A percentile compares a stretch with the other conserved stretches of the same genome.
These are phyloP conservation scores for Diatrype stigma DNA, from an alignment of 2,329 filamentous ascomycete species.

Conservation along the genomic window DNA sequence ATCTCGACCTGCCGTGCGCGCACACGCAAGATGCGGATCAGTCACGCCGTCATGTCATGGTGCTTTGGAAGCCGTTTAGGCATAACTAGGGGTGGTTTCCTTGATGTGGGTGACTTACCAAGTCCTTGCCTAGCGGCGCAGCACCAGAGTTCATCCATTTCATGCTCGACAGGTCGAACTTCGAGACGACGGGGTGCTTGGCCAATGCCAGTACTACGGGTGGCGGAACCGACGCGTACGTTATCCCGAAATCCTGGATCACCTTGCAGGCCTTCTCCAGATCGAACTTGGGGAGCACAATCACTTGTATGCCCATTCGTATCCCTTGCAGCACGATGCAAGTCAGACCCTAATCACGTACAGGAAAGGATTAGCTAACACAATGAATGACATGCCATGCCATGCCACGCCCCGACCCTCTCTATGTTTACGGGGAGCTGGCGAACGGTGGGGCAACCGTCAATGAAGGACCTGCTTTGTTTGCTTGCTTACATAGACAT, in stretches of 20 bases:
- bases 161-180: conserved; percentile 75
- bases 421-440: too few relatives aligned
- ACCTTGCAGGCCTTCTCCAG: conserved; percentile 72
- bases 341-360: conserved; percentile 62
- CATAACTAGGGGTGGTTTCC: neutral
- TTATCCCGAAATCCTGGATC: conserved; percentile 71
- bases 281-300: conserved; percentile 78
- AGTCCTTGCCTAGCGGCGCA: conserved; percentile 75
- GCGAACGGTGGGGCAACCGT: too few relatives aligned
- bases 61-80: too few relatives aligned
- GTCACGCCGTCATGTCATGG: neutral
- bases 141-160: conserved; percentile 86
- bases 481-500: conserved; percentile 80
- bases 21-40: neutral
- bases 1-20: conserved; percentile 55
- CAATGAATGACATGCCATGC: too few relatives aligned
- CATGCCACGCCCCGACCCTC: too few relatives aligned
- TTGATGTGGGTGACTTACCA: conserved; percentile 37
- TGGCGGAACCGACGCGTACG: conserved; percentile 77
- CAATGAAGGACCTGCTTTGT: too few relatives aligned
- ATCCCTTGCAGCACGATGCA: conserved; percentile 67
- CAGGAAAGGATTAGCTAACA: too few relatives aligned
- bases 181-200: conserved; percentile 72
- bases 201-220: conserved; percentile 77
- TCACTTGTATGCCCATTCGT: conserved; percentile 59